phyloP scores from a whole-genome alignment of 345 rosid species.

The Rhodamnia argentea region DNA sequence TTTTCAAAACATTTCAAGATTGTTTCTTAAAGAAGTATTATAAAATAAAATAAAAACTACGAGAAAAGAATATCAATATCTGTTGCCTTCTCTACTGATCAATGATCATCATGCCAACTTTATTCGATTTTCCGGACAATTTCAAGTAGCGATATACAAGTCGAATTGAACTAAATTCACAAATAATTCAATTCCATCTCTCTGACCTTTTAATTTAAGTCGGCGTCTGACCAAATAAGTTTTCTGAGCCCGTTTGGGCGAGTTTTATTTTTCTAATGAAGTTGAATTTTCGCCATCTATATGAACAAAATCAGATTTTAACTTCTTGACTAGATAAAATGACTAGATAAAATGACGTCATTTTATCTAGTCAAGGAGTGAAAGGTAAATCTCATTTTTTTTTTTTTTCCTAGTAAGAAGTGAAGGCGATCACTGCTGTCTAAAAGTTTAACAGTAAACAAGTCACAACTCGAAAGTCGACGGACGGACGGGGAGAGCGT shows the following conservation, averaged over 20 bases:
- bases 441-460: too few relatives aligned
- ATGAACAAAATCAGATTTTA: background rate
- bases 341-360: background rate
- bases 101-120: background rate
- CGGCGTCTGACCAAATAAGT: rapidly evolving
- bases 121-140: rapidly evolving
- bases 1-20: background rate
- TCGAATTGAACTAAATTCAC: background rate
- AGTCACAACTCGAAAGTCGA: background rate
- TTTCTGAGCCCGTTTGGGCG: background rate
- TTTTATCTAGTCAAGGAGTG: background rate
- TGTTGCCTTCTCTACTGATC: background rate
- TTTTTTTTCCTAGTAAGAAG: background rate
- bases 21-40: background rate
- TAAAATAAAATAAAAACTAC: background rate
- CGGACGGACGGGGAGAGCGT: background rate
- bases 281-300: background rate
- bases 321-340: background rate
- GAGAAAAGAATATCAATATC: background rate
- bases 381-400: background rate
- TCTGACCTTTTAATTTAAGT: background rate
- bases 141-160: background rate
- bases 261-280: background rate
- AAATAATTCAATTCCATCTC: background rate
- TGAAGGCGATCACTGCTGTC: background rate